These are phyloP conservation scores for Luffa aegyptiaca DNA, from an alignment of 306 rosid genomes.

Conservation along the genomic window DNA sequence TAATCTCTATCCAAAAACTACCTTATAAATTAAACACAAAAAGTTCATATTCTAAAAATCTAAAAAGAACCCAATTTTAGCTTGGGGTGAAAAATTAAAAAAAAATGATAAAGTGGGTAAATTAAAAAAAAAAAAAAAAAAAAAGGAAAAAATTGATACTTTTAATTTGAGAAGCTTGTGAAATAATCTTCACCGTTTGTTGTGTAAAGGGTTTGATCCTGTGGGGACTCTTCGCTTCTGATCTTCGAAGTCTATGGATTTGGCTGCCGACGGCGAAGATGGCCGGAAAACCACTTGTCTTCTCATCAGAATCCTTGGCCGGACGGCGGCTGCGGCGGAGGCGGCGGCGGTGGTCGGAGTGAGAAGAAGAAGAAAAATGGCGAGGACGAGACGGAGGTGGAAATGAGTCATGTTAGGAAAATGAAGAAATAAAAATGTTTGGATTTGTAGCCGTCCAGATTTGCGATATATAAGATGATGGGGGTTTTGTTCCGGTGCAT, in stretches of 20 bases:
- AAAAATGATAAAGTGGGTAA: background rate
- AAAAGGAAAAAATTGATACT: constrained; percentile 3
- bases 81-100: no score
- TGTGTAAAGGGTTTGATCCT: constrained; percentile 95
- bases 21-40: background rate
- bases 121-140: background rate
- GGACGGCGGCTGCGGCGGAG: constrained; percentile 10
- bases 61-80: background rate
- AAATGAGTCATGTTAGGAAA: constrained; percentile 39
- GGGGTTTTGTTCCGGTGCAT: background rate
- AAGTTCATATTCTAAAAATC: background rate
- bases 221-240: constrained; percentile 78
- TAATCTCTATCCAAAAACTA: background rate
- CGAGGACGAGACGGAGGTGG: constrained; percentile 13
- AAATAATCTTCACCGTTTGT: constrained; percentile 47
- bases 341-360: constrained; percentile 30
- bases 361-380: constrained; percentile 33
- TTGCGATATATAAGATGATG: background rate
- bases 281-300: constrained; percentile 31
- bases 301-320: constrained; percentile 21
- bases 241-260: constrained; percentile 27
- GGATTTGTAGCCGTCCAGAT: constrained; percentile 8
- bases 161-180: constrained; percentile 15
- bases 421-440: background rate
- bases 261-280: constrained; percentile 3